Conservation (phyloP, 2,329 filamentous ascomycete species). For the Colletotrichum salicis region DNA sequence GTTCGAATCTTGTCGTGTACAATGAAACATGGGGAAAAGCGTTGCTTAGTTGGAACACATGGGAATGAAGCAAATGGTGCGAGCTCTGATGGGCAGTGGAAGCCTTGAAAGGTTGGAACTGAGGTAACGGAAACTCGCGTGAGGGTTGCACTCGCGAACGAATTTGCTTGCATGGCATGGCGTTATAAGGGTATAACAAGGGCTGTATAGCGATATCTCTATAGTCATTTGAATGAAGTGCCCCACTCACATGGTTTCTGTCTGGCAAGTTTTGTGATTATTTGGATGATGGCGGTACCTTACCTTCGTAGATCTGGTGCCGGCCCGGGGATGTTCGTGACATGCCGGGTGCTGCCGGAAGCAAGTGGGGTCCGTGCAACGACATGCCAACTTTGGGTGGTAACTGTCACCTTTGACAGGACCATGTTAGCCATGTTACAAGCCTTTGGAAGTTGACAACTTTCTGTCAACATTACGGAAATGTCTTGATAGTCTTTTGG, state of each 20-base stretch:
- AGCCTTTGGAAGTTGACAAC: background rate
- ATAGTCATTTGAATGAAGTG: slow-evolving; percentile 12
- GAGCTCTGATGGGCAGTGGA: slow-evolving; percentile 3
- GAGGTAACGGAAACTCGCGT: background rate
- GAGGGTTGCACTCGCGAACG: slow-evolving; percentile 13
- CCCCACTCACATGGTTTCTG: background rate
- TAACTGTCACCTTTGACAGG: background rate
- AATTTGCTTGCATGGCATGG: slow-evolving; percentile 35
- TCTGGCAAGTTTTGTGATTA: background rate
- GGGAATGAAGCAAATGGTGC: slow-evolving; percentile 9
- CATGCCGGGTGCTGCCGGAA: background rate
- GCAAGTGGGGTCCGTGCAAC: slow-evolving; percentile 5
- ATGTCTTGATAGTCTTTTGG: background rate
- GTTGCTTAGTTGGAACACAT: slow-evolving; percentile 27
- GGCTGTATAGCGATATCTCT: slow-evolving; percentile 20
- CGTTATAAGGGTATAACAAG: slow-evolving; percentile 33
- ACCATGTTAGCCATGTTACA: background rate
- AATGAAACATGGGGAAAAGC: slow-evolving; percentile 33
- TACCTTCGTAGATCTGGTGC: background rate
- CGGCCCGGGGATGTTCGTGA: background rate
- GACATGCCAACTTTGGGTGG: background rate
- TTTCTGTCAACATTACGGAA: background rate
- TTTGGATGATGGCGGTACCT: background rate
- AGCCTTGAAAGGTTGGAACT: background rate
- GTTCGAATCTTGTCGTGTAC: slow-evolving; percentile 17